Percentiles rank a stretch among this genome's conserved stretches.
These are phyloP conservation scores for Trichoderma asperelloides DNA, from an alignment of 495 filamentous ascomycete species.

Conservation along the genomic window DNA sequence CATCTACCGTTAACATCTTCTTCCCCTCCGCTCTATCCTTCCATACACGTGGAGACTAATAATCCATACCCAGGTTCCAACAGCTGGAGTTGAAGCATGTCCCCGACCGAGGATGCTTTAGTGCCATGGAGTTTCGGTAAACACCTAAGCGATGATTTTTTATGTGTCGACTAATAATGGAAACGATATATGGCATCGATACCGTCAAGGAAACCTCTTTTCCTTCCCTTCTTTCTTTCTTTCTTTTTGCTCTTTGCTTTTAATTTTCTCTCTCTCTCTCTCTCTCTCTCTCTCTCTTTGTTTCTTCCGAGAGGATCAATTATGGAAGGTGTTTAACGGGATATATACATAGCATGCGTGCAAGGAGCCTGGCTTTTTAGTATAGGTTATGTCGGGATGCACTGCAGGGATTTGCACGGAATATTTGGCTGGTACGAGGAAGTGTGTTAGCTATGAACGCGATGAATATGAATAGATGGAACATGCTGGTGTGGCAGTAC, in stretches of 20 bases:
- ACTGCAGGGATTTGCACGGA: not conserved
- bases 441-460: not conserved
- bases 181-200: not conserved
- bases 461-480: not conserved
- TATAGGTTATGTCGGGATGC: slow-evolving; percentile 6
- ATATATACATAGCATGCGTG: slow-evolving; percentile 7
- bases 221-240: not conserved
- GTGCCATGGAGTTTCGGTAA: slow-evolving; percentile 91
- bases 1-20: not conserved
- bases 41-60: slow-evolving; percentile 15
- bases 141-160: not conserved
- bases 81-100: slow-evolving; percentile 87
- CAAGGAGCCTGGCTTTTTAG: slow-evolving; percentile 4
- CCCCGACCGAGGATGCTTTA: slow-evolving; percentile 72
- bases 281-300: not conserved
- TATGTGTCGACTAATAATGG: not conserved
- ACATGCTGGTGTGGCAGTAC: not conserved
- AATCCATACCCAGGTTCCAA: slow-evolving; percentile 58
- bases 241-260: not conserved
- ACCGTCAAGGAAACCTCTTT: not conserved
- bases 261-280: not conserved
- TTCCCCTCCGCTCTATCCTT: not conserved
- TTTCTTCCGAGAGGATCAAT: not conserved
- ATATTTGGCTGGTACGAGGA: not conserved
- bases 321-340: slow-evolving; percentile 3